These are phyloP conservation scores for Fusarium sp. DNA, from an alignment of 2,329 filamentous ascomycete species.

Conservation along the genomic window DNA sequence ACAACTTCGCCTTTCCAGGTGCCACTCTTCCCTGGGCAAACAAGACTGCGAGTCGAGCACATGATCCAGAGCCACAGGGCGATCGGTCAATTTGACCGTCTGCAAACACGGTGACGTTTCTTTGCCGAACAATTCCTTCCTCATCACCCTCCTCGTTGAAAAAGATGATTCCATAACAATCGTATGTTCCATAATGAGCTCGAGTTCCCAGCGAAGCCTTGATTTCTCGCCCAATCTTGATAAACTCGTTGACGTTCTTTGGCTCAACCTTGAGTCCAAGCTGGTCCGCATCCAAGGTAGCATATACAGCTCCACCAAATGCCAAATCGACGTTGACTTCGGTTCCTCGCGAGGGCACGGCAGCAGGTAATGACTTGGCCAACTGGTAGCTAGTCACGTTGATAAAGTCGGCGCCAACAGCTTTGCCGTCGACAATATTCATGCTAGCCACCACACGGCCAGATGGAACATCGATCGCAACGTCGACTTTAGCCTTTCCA, in stretches of 20 bases:
- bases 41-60: constrained; percentile 32
- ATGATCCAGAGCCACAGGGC: constrained; percentile 42
- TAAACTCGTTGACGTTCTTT: constrained; percentile 12
- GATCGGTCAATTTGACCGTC: constrained; percentile 45
- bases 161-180: constrained; percentile 31
- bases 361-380: background rate
- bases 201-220: constrained; percentile 16
- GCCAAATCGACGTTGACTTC: constrained; percentile 2
- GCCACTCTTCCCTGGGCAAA: background rate
- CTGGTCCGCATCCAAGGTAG: constrained; percentile 16
- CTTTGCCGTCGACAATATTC: background rate
- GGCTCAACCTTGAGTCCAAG: constrained; percentile 24
- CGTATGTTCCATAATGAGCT: constrained; percentile 16
- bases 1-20: background rate
- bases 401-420: constrained; percentile 27
- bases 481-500: constrained; percentile 14
- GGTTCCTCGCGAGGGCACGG: background rate
- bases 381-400: constrained; percentile 36
- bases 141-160: constrained; percentile 11
- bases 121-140: constrained; percentile 10
- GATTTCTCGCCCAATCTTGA: constrained; percentile 33
- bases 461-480: constrained; percentile 32
- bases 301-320: constrained; percentile 33
- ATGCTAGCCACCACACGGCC: constrained; percentile 24
- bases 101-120: constrained; percentile 42